Base-by-base conservation (phyloP, 164 flowering plant genomes). In the Aristolochia fimbriata region DNA sequence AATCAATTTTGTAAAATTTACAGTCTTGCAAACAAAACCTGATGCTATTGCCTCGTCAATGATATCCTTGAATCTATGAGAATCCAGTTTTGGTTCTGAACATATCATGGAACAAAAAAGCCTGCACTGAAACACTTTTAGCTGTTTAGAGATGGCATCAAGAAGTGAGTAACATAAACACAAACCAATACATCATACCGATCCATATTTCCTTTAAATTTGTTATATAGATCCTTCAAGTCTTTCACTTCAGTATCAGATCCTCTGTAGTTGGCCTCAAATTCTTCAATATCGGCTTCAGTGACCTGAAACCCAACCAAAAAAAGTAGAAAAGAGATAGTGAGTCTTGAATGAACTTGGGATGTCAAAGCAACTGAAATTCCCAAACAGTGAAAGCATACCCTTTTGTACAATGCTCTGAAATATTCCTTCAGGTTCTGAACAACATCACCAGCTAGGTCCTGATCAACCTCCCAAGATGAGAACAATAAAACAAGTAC, bases 61-160 rank as follows among this genome's bases (percentile, higher is more conserved):
- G 22, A 91, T 85, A 73, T 88, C 97, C 82, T 81, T 94, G 81
- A 88, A 94, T 19, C 97, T 80, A 73, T 94, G 99, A 50, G 97
- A 88, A 75, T 94, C 99, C 66, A 94, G 81, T 77, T 75, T 86
- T 50, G 86, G 68, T 65, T 94, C 96, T 7, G 99, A 94, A 72
- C 99, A 94, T 23, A 94, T 76, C 99, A 94, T 86, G 55, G 88
- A 83, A 65, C 97, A 85, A 68, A 94, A 94, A 50, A 94, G 85
- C 84, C 99, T 94, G 78, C 20, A 49, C 62, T 55, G 45, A 51
- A 62, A 47, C 33, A 3, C 43, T 50, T n/a, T 13, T 30, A 30
- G 33, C 15, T n/a, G 20, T 21, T 50, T 16, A 33, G 48, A 15
- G 14, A 5, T 37, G 6, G 19, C 4, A 25, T 9, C 50, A 20